Percentiles rank a stretch among this genome's conserved stretches.
Conservation (phyloP, 306 rosid genomes). For the Quercus gilva region DNA sequence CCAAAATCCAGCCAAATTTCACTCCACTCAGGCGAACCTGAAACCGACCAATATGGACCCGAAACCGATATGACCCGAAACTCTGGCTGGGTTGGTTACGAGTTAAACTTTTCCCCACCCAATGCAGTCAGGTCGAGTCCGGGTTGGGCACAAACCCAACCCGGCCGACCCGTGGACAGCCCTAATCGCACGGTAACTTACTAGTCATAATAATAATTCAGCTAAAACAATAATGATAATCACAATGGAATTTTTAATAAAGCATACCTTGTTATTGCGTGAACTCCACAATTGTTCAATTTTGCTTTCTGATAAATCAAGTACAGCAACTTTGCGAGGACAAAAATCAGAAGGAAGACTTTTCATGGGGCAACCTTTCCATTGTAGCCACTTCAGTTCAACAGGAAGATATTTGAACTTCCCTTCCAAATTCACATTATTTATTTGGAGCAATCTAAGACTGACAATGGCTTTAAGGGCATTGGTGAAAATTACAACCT, state of each 20-base stretch:
- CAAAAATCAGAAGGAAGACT: conserved; percentile 36
- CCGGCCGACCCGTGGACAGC: no score
- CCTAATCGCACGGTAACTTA: no score
- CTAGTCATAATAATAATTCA: no score
- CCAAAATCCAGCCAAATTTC: no score
- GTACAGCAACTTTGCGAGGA: conserved; percentile 46
- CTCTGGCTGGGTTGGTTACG: no score
- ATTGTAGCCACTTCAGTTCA: conserved; percentile 62
- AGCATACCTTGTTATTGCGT: conserved; percentile 21
- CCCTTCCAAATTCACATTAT: conserved; percentile 46
- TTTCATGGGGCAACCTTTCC: conserved; percentile 56
- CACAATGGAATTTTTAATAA: not conserved
- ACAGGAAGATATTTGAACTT: conserved; percentile 34
- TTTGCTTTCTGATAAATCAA: conserved; percentile 55
- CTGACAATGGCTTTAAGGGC: conserved; percentile 38
- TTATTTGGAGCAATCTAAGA: conserved; percentile 55
- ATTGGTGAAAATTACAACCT: conserved; percentile 28
- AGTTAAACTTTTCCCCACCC: no score
- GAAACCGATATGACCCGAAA: no score
- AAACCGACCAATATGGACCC: no score
- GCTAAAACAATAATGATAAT: no score
- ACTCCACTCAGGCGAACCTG: no score
- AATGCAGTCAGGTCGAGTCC: no score
- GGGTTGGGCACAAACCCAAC: no score
- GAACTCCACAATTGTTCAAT: conserved; percentile 32